A percentile compares a stretch with the other conserved stretches of the same genome.
phyloP scores from a whole-genome alignment of 306 rosid species.

The Psophocarpus tetragonolobus region DNA sequence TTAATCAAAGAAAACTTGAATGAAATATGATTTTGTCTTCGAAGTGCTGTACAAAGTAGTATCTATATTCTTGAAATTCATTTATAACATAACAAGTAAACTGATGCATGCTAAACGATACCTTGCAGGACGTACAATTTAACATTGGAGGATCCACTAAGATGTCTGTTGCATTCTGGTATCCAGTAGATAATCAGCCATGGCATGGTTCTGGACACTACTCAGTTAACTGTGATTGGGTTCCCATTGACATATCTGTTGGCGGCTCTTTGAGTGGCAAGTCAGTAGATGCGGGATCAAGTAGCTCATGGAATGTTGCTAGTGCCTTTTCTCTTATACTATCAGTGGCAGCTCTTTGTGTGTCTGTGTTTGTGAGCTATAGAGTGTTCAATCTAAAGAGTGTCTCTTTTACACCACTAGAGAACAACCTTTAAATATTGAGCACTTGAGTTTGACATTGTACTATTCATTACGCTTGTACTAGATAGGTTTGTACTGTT shows the following conservation, averaged over 20 bases:
- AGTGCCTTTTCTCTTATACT: slow-evolving; percentile 75
- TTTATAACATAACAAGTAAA: slow-evolving; percentile 15
- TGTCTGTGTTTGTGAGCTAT: slow-evolving; percentile 72
- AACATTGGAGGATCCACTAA: slow-evolving; percentile 74
- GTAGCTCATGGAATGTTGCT: slow-evolving; percentile 63
- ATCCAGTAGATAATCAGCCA: slow-evolving; percentile 72
- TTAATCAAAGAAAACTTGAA: slow-evolving; percentile 13
- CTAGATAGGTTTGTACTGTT: slow-evolving; percentile 51
- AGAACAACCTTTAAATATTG: slow-evolving; percentile 57
- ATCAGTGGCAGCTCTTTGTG: slow-evolving; percentile 87
- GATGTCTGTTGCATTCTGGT: slow-evolving; percentile 96
- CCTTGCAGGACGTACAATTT: slow-evolving; percentile 90
- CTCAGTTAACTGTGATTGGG: slow-evolving; percentile 87
- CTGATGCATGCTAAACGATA: slow-evolving; percentile 35
- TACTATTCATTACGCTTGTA: slow-evolving; percentile 49
- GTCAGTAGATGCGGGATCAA: slow-evolving; percentile 25
- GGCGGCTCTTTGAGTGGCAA: slow-evolving; percentile 41
- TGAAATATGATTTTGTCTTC: slow-evolving; percentile 11
- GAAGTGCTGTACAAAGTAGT: background rate
- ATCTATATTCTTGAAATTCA: slow-evolving; percentile 11
- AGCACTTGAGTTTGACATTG: slow-evolving; percentile 37
- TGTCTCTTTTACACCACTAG: slow-evolving; percentile 61
- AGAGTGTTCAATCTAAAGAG: slow-evolving; percentile 50
- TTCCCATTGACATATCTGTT: slow-evolving; percentile 66
- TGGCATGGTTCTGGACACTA: slow-evolving; percentile 97